A percentile compares a stretch with the other conserved stretches of the same genome.
These are phyloP conservation scores for Fusarium incarnatum DNA, from an alignment of 2,329 filamentous ascomycete species.

Conservation along the genomic window DNA sequence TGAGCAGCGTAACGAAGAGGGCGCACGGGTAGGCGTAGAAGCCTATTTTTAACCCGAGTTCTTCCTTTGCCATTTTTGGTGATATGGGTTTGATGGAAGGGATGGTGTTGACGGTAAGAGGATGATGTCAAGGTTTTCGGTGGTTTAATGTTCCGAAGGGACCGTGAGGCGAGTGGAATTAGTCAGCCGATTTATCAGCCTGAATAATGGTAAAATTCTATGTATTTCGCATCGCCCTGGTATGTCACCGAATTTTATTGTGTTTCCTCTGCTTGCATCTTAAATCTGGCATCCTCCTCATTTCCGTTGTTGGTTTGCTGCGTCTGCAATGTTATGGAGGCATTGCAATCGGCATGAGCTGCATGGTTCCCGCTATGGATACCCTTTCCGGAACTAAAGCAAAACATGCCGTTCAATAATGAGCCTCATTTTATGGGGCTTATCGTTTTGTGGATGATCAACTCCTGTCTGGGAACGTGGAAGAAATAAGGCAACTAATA, in stretches of 20 bases:
- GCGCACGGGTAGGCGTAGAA: constrained; percentile 57
- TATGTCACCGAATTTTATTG: neutral
- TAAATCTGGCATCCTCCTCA: neutral
- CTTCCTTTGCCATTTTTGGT: constrained; percentile 49
- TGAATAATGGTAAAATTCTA: neutral
- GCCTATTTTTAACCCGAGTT: constrained; percentile 53
- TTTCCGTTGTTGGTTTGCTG: neutral
- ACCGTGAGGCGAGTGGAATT: neutral
- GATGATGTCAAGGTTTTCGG: constrained; percentile 27
- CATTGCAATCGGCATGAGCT: neutral
- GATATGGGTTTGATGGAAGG: neutral
- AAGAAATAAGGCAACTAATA: neutral
- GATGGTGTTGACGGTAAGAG: neutral
- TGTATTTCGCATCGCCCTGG: neutral
- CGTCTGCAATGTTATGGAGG: neutral
- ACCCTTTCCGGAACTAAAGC: neutral
- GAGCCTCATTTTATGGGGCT: neutral
- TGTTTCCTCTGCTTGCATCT: accelerated
- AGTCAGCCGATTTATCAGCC: constrained; percentile 23
- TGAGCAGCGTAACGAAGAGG: constrained; percentile 53
- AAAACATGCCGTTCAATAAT: neutral
- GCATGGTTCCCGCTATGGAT: constrained; percentile 7
- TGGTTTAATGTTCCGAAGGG: constrained; percentile 12
- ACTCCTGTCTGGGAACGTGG: neutral
- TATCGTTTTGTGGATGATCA: accelerated